Base-by-base conservation (phyloP, 352 stramenopile species). In the Pythium volutum region DNA sequence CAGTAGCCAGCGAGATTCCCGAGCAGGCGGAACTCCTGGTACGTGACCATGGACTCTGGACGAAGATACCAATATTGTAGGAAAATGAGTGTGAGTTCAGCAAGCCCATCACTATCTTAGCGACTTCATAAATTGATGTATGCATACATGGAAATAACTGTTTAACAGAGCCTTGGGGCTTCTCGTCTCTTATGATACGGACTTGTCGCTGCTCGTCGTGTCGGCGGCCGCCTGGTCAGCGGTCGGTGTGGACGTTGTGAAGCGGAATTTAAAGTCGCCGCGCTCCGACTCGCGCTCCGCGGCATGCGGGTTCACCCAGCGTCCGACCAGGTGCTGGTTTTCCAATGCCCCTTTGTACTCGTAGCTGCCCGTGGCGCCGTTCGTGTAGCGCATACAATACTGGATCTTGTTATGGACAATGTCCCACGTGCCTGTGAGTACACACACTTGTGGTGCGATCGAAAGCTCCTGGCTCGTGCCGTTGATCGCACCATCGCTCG, bases 391-490 rank as follows among this genome's bases (percentile, higher is more conserved):
- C 15, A 61, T 16, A 2, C n/a, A 11, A 29, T 61, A 61, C 25
- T 22, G 45, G 54, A 61, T 61, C 7, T 8, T 23, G 1, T 23
- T 27, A 0, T 50, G 25, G 1, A 29, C 20, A 5, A 6, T 16
- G 6, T 53, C 29, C 58, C 47, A 65, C 7, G 39, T 31, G 14
- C 58, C 58, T 6, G 2, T 38, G 18, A 65, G n/a, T 26, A 45
- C 31, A 36, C 58, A 65, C 22, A 49, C 38, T 53, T 65, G 58
- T 12, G 58, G 58, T 7, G 47, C 58, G n/a, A 58, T 58, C 4
- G 58, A 65, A 2, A 45, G 20, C 31, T 65, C 58, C 7, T 65
- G 12, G 14, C 36, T 52, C n/a, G 31, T 26, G 1, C 58, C 58
- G 0, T 6, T 45, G 7, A 65, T 2, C 7, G 58, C 34, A 0